A percentile compares a stretch with the other conserved stretches of the same genome.
These are phyloP conservation scores for Skeletonema marinoi DNA, from an alignment of 108 stramenopile genomes.

Conservation along the genomic window DNA sequence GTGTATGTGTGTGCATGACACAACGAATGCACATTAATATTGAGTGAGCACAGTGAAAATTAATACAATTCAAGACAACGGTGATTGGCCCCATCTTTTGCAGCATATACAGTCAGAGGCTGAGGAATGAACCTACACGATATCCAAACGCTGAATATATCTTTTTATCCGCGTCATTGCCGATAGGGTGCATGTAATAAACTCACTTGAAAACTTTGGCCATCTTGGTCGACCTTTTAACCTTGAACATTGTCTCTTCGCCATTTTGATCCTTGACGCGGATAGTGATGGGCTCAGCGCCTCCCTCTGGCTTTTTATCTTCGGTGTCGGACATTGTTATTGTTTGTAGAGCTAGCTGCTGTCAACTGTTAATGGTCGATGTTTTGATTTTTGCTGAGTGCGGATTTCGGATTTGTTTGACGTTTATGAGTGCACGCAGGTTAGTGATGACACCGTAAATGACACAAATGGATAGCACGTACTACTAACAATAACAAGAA, in stretches of 20 bases:
- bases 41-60: background rate
- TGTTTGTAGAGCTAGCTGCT: background rate
- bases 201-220: slow-evolving; percentile 37
- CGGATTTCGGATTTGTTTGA: too few species aligned
- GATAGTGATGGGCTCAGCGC: slow-evolving; percentile 44
- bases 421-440: too few species aligned
- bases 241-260: slow-evolving; percentile 76
- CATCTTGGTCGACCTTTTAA: slow-evolving; percentile 70
- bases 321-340: slow-evolving; percentile 47
- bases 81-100: background rate
- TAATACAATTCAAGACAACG: background rate
- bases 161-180: background rate
- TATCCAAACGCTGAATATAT: background rate
- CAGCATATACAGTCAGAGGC: background rate
- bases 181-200: too few species aligned
- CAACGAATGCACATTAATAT: background rate
- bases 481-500: too few species aligned
- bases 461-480: too few species aligned
- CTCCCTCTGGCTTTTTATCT: slow-evolving; percentile 18
- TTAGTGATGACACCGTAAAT: too few species aligned
- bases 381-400: too few species aligned
- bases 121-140: background rate
- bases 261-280: slow-evolving; percentile 59
- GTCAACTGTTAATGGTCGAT: too few species aligned
- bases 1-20: background rate